These are phyloP conservation scores for Alternaria postmessia DNA, from an alignment of 2,329 filamentous ascomycete species.

Conservation along the genomic window DNA sequence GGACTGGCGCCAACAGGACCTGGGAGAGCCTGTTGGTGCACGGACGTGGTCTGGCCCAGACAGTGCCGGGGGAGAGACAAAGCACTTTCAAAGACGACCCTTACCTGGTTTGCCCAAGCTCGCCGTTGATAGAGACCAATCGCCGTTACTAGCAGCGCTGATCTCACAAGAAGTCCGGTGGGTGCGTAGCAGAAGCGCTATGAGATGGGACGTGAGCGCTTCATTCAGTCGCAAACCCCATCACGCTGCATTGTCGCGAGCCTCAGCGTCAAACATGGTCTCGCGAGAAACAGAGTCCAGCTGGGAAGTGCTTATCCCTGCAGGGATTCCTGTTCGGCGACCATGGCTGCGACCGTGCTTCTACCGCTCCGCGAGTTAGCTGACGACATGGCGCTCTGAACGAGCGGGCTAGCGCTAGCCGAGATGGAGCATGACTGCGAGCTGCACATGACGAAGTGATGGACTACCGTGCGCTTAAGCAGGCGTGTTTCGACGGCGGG, in stretches of 20 bases:
- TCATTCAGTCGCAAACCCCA: slow-evolving; percentile 7
- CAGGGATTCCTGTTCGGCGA: slow-evolving; percentile 40
- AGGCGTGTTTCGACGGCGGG: slow-evolving; percentile 32
- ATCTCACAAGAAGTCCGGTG: slow-evolving; percentile 19
- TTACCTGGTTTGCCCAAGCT: slow-evolving; percentile 29
- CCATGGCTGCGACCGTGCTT: slow-evolving; percentile 38
- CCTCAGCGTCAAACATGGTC: slow-evolving; percentile 23
- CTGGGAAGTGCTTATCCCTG: slow-evolving; percentile 27
- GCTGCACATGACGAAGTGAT: slow-evolving; percentile 45
- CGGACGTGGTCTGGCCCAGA: slow-evolving; percentile 47
- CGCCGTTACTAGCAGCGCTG: slow-evolving; percentile 27
- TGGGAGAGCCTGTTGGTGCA: slow-evolving; percentile 33
- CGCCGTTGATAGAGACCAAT: slow-evolving; percentile 33
- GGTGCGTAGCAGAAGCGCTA: slow-evolving; percentile 23
- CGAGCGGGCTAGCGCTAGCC: slow-evolving; percentile 39
- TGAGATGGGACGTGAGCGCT: slow-evolving; percentile 20
- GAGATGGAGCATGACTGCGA: slow-evolving; percentile 34
- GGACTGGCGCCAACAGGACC: slow-evolving; percentile 47
- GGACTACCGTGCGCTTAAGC: slow-evolving; percentile 30
- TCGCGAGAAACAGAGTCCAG: slow-evolving; percentile 21
- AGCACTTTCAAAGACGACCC: slow-evolving; percentile 35
- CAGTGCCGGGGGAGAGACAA: slow-evolving; percentile 42
- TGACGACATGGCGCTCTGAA: slow-evolving; percentile 39
- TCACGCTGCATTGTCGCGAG: slow-evolving; percentile 26
- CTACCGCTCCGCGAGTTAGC: slow-evolving; percentile 34